phyloP scores from a whole-genome alignment of 2,329 filamentous ascomycete species.

The Exophiala viscosa region DNA sequence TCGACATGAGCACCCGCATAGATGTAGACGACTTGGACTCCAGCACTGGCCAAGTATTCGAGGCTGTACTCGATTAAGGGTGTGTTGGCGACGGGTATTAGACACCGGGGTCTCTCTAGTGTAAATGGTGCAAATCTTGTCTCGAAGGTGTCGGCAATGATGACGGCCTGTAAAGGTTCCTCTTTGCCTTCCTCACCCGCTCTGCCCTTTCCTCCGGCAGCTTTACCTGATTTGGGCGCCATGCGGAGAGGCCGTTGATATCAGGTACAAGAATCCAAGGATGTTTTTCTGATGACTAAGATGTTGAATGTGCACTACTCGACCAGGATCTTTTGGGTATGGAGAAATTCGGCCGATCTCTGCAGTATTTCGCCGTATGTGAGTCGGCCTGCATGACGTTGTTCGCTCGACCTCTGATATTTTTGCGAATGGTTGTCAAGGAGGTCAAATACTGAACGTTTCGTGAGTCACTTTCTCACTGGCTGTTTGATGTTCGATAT shows the following conservation, averaged over 20 bases:
- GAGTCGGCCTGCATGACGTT: too few species aligned
- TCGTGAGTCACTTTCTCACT: too few species aligned
- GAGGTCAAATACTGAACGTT: too few species aligned
- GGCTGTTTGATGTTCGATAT: too few species aligned
- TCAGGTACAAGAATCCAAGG: too few species aligned
- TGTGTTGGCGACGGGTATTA: conserved; percentile 87
- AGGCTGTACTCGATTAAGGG: conserved; percentile 97
- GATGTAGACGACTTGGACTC: conserved; percentile 89
- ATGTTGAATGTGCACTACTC: too few species aligned
- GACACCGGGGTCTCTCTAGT: conserved; percentile 84
- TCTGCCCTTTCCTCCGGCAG: conserved; percentile 33
- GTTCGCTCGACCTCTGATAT: too few species aligned
- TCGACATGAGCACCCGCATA: conserved; percentile 87
- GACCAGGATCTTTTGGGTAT: too few species aligned
- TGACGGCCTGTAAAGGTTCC: conserved; percentile 64
- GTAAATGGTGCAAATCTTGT: conserved; percentile 87
- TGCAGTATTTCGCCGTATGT: too few species aligned
- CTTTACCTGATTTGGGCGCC: conserved; percentile 31
- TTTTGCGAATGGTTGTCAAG: too few species aligned
- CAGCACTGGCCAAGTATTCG: conserved; percentile 91
- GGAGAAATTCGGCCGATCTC: too few species aligned
- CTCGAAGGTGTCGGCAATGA: conserved; percentile 93
- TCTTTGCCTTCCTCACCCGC: conserved; percentile 57
- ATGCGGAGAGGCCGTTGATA: conserved; percentile 12
- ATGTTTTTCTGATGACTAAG: not conserved